Evolutionary conservation across 2,329 filamentous ascomycete species (phyloP).

Genomic region (Xylariaceae sp.): DNA sequence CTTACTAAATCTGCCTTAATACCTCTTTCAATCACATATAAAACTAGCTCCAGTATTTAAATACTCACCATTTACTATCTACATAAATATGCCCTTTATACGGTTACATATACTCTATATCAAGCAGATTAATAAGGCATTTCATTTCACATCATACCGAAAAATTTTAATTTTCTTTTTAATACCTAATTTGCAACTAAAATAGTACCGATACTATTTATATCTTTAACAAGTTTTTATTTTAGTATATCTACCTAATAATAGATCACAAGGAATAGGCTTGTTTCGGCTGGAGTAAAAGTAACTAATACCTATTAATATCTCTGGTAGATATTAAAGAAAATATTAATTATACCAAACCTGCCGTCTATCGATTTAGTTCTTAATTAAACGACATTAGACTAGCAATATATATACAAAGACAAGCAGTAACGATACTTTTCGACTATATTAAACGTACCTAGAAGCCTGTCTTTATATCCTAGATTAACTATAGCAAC

Average conservation of each 20-base stretch:
- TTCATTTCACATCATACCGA: too few relatives aligned
- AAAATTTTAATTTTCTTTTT: too few relatives aligned
- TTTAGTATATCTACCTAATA: background rate
- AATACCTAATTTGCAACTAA: background rate
- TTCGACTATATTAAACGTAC: background rate
- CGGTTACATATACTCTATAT: too few relatives aligned
- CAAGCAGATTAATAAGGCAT: too few relatives aligned
- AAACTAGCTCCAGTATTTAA: background rate
- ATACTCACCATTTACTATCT: background rate
- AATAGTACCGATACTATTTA: background rate
- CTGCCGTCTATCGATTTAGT: background rate
- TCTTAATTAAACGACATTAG: background rate
- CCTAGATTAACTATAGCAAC: too few relatives aligned
- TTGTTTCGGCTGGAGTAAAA: background rate
- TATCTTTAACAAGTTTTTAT: constrained; percentile 1
- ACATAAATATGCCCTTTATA: too few relatives aligned
- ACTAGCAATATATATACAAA: background rate
- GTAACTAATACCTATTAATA: background rate
- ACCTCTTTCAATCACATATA: background rate
- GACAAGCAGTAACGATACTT: background rate
- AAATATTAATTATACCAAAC: background rate
- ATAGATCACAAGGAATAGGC: background rate
- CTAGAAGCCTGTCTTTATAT: background rate
- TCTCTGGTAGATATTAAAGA: background rate
- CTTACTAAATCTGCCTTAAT: background rate